Conservation (phyloP, 768 basidiomycete genomes). For the Amanita exitialis region DNA sequence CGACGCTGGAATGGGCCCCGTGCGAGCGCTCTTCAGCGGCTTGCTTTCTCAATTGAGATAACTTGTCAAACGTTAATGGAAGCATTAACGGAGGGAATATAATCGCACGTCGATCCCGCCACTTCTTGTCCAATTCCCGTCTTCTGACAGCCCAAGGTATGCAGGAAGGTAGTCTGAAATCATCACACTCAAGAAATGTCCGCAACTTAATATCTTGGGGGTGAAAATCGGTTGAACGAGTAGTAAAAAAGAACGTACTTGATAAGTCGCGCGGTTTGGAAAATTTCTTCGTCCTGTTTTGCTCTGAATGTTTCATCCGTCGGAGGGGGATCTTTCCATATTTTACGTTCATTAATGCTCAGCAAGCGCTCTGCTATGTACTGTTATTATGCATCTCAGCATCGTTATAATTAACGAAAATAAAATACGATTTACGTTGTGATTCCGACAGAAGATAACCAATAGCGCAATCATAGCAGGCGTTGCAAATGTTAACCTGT, state of each 20-base stretch:
- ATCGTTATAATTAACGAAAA: too few species aligned
- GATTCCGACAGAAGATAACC: constrained; percentile 47
- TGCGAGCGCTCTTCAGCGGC: constrained; percentile 29
- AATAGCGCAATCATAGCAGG: constrained; percentile 44
- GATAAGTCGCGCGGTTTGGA: constrained; percentile 44
- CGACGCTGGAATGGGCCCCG: constrained; percentile 60
- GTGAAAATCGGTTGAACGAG: not conserved
- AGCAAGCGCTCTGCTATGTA: constrained; percentile 44
- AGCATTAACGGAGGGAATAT: not conserved
- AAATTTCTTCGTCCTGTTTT: constrained; percentile 45
- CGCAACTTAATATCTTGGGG: constrained; percentile 22
- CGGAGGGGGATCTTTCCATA: constrained; percentile 33
- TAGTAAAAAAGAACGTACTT: constrained; percentile 20
- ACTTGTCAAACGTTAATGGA: not conserved
- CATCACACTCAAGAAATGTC: constrained; percentile 44
- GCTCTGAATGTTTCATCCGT: constrained; percentile 14
- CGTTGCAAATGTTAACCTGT: constrained; percentile 40
- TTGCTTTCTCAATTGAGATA: not conserved
- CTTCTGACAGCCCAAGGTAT: constrained; percentile 45
- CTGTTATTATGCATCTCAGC: constrained; percentile 16
- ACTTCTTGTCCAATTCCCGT: constrained; percentile 32
- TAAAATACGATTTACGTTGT: constrained; percentile 33
- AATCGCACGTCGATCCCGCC: constrained; percentile 1
- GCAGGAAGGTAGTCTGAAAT: constrained; percentile 52
- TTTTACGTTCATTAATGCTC: constrained; percentile 43